Evolutionary conservation across 495 filamentous ascomycete genomes (phyloP), one percentile per base, ranked within the genome.

Genomic region (Cenococcum geophilum): DNA sequence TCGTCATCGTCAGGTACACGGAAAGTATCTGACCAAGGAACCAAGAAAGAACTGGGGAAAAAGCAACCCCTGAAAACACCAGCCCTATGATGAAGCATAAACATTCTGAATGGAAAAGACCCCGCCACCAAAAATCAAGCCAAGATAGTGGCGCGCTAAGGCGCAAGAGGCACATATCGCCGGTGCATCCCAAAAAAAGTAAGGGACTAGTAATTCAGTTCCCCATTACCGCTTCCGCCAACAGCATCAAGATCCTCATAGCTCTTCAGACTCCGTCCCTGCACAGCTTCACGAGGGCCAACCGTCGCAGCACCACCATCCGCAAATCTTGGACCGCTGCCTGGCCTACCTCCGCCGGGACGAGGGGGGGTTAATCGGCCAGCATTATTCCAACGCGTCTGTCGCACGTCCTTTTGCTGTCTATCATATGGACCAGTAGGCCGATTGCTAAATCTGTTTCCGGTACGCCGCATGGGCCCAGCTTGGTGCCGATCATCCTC

Each of bases 161-260:
- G 40, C 40, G 14, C 11, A 45, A 6, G 10, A 54, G 10, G 34
- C 22, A 25, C 43, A 22, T 16, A n/a, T 49, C 27, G 27, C 14
- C 11, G 11, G 18, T 4, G 18, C 40, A 45, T 45, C 12, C 18
- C 18, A 14, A 45, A 14, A 45, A 16, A 14, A 4, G 18, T 14
- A 45, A 45, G 40, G 20, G 22, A 27, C 58, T 73, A 86, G 60
- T 87, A 87, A 67, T 87, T 83, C 58, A 87, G 71, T 70, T 86
- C 84, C 9, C 78, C 82, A 49, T 76, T 77, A 34, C 76, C 82
- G 32, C 79, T 74, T 20, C 76, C 82, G 25, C 76, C 75, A 36
- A 83, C 76, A 16, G 93, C 92, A 76, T 98, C 93, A 1, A 98
- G 76, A 74, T 98, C 93, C 73, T 97, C 95, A 73, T 98, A 98